These are phyloP conservation scores for Gardenia jasminoides DNA, from an alignment of 257 asterid genomes.

Conservation along the genomic window DNA sequence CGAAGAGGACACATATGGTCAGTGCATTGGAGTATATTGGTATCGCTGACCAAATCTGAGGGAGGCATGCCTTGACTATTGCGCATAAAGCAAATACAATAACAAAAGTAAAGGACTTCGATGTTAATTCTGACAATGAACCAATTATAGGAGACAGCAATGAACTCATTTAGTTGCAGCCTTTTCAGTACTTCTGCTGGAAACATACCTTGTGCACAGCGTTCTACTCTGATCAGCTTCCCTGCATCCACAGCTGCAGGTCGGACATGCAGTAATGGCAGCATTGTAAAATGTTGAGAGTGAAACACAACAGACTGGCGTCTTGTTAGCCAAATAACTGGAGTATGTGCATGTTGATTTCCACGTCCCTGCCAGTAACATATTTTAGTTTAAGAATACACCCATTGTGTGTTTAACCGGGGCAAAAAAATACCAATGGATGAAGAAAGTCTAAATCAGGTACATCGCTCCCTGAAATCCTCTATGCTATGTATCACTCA, in stretches of 20 bases:
- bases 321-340: conserved; percentile 44
- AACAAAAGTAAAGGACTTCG: not conserved
- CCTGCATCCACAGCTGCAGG: conserved; percentile 75
- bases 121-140: not conserved
- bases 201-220: conserved; percentile 63
- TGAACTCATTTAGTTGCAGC: not conserved
- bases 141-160: not conserved
- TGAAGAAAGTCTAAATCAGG: not conserved
- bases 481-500: not conserved
- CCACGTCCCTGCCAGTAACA: conserved; percentile 51
- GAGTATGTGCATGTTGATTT: conserved; percentile 66
- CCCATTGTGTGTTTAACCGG: not conserved
- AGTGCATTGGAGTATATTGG: conserved; percentile 54
- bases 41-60: conserved; percentile 28
- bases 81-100: conserved; percentile 10
- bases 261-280: conserved; percentile 48
- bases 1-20: conserved; percentile 76
- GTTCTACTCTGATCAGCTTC: conserved; percentile 29
- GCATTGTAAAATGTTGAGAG: conserved; percentile 70
- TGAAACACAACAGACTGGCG: conserved; percentile 64
- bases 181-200: not conserved
- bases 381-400: not conserved
- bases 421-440: not conserved
- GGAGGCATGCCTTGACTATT: conserved; percentile 45
- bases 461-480: too few species aligned